Base-by-base conservation (phyloP, 257 asterid species). In the Dorcoceras hygrometricum region DNA sequence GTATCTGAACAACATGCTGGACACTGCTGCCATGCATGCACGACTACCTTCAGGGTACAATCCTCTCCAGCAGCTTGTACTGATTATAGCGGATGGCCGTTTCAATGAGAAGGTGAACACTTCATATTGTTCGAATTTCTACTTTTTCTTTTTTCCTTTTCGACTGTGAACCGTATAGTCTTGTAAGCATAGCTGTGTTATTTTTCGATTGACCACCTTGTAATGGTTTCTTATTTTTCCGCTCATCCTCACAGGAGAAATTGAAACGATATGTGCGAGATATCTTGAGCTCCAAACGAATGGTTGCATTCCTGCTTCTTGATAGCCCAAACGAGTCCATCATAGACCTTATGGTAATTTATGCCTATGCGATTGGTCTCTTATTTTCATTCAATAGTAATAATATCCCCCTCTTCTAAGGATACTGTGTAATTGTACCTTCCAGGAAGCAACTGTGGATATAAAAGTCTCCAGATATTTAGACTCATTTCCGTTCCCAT, bases 51-150 rank as follows among this genome's bases (percentile, higher is more conserved):
- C 96, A 31, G 97, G 97, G 25, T 71, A 76, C 79, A 93, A 84
- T 73, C 99, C 99, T 19, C 87, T 94, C 12, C 93, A 94, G 87
- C 99, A 90, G 84, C 97, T 94, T 64, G 97, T 90, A 66, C 76
- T 94, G 70, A 87, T 94, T 63, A 88, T 94, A 58, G 95, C 97
- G 10, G 99, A 94, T 67, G 99, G 97, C 57, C 86, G 90, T 27
- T 85, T 88, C 65, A 90, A 76, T 25, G 96, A 94, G 88, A 90
- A 85, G 95, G 96, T 89, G 81, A 19, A 19, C 25, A 51, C 58
- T 34, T 65, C 32, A 18, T 73, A 60, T 19, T 18, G 46, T 50
- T 51, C 31, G 2, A 53, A 39, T 27, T 34, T 39, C 8, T 70
- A 69, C 26, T 20, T 28, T 63, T 0, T 20, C 51, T 25, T 56